phyloP scores from a whole-genome alignment of 1,284 basidiomycete species.

The Neonothopanus nambi region DNA sequence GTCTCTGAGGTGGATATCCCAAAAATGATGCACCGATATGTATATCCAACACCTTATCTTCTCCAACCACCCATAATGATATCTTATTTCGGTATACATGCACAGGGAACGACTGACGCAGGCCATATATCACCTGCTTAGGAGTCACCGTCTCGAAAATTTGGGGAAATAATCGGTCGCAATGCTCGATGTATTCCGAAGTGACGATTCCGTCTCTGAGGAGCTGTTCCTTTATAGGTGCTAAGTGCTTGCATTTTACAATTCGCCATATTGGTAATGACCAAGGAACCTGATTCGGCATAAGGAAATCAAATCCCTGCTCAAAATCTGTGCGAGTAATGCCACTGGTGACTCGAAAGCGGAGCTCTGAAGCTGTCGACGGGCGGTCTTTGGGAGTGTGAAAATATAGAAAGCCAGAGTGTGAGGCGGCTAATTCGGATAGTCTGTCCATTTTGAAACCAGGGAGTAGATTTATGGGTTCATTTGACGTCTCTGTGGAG shows the following conservation, averaged over 20 bases:
- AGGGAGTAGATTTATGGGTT: slow-evolving; percentile 6
- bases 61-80: slow-evolving; percentile 7
- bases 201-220: slow-evolving; percentile 4
- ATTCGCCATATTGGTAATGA: slow-evolving; percentile 8
- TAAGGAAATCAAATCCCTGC: not conserved
- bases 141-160: slow-evolving; percentile 5
- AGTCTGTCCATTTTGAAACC: not conserved
- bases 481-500: not conserved
- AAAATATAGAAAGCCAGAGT: slow-evolving; percentile 4
- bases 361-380: not conserved
- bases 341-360: slow-evolving; percentile 4
- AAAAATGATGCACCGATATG: slow-evolving; percentile 8
- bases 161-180: slow-evolving; percentile 2
- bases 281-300: slow-evolving; percentile 7
- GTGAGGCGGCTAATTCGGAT: too few relatives aligned
- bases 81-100: slow-evolving; percentile 7
- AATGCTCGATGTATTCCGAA: slow-evolving; percentile 1
- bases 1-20: slow-evolving; percentile 5
- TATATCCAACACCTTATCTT: slow-evolving; percentile 13
- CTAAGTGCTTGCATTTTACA: slow-evolving; percentile 1
- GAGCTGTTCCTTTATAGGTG: slow-evolving; percentile 10
- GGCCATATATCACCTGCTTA: slow-evolving; percentile 1
- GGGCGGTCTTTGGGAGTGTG: not conserved
- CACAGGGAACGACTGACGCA: slow-evolving; percentile 10
- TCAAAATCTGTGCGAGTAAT: not conserved